Evolutionary conservation across 2,329 filamentous ascomycete genomes (phyloP), one percentile per base, ranked within the genome.

Genomic region (Alternaria atra): DNA sequence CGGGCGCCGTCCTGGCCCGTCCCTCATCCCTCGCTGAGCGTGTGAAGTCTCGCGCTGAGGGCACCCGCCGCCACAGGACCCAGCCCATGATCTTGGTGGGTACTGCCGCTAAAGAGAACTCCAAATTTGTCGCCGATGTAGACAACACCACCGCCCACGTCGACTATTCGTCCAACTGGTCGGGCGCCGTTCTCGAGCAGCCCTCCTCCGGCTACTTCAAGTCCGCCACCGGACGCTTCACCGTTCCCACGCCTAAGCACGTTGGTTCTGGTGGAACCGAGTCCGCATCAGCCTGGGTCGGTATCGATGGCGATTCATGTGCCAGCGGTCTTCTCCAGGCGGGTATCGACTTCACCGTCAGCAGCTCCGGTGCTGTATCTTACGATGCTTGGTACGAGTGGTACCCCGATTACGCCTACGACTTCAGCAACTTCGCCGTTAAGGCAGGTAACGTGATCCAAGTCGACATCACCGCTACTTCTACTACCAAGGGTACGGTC

Each of bases 311-410:
- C 12, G 84, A 87, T 66, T 86, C 84, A 5, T 88, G 85, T 73
- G 72, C 53, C 29, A 66, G 77, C 3, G 84, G 85, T 7, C 87
- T 88, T 54, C 76, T 88, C 5, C 86, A 88, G 72, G 84, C 85
- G 1, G 86, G 86, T 32, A 76, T 89, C 35, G 86, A 88, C 73
- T 86, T 86, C 71, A 83, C 82, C 52, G 75, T 84, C 42, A 44
- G 40, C 20, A 59, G 60, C 55, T 56, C 58, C n/a, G 64, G 64
- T 9, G 62, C 69, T 0, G 79, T 82, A 4, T 78, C 72, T 6
- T 88, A 83, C 68, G 82, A 85, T 57, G 84, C 85, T 17, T 89
- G 86, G 85, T 88, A 86, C 68, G 86, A 88, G 73, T 89, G 86
- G 86, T 87, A 84, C 66, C 86, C 86, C 1, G 83, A 86, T 68